Conservation (phyloP, 345 rosid genomes). For the Lepidium didymum region DNA sequence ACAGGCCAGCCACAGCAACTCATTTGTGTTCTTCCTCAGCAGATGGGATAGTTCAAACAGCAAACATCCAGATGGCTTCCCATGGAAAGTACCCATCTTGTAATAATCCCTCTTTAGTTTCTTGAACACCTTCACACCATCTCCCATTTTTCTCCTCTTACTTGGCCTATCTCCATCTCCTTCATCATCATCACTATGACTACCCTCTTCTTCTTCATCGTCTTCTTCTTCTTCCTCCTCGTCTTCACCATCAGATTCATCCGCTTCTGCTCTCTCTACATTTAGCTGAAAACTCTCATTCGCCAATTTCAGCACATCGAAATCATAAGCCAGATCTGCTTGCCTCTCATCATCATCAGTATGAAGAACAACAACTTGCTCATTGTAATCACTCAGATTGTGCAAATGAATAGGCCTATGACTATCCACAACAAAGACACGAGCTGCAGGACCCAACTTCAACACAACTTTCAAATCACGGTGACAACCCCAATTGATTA, state of each 20-base stretch:
- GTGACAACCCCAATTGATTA: slow-evolving; percentile 94
- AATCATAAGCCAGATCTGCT: slow-evolving; percentile 79
- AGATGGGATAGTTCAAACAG: slow-evolving; percentile 73
- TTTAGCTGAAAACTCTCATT: slow-evolving; percentile 46
- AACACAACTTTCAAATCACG: slow-evolving; percentile 59
- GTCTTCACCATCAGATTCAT: slow-evolving; percentile 15
- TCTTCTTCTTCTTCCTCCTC: slow-evolving; percentile 35
- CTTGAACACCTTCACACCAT: slow-evolving; percentile 46
- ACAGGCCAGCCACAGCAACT: slow-evolving; percentile 94
- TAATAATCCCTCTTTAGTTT: slow-evolving; percentile 71
- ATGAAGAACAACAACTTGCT: slow-evolving; percentile 74
- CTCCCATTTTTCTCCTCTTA: slow-evolving; percentile 60
- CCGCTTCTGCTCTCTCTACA: slow-evolving; percentile 12
- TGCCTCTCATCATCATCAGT: slow-evolving; percentile 76
- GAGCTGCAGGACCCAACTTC: slow-evolving; percentile 44
- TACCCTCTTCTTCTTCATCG: not conserved
- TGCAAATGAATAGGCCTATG: slow-evolving; percentile 93
- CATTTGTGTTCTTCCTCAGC: slow-evolving; percentile 81
- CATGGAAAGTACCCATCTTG: slow-evolving; percentile 81
- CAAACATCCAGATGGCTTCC: slow-evolving; percentile 87
- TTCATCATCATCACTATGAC: slow-evolving; percentile 17
- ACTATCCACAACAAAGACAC: slow-evolving; percentile 85
- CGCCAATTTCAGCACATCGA: slow-evolving; percentile 69
- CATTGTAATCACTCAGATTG: slow-evolving; percentile 65
- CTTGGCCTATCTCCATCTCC: slow-evolving; percentile 40